A percentile compares a stretch with the other conserved stretches of the same genome.
These are phyloP conservation scores for Termitomyces sp. DNA, from an alignment of 768 basidiomycete species.

Conservation along the genomic window DNA sequence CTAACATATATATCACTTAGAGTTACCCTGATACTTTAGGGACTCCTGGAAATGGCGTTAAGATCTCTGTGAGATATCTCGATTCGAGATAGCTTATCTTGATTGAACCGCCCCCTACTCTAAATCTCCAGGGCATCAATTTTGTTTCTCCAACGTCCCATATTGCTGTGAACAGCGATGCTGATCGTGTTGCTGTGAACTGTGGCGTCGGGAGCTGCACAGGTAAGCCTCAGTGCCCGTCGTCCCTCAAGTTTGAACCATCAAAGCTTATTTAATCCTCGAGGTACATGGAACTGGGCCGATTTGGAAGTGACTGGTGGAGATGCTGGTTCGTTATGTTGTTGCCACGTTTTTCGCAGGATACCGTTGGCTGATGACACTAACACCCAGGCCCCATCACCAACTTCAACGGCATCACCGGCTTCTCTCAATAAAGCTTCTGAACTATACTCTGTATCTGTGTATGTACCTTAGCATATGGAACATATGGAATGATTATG, in stretches of 20 bases:
- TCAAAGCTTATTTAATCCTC: neutral
- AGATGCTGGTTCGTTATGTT: constrained; percentile 20
- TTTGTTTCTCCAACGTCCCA: constrained; percentile 38
- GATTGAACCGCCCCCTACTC: neutral
- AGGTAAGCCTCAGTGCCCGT: constrained; percentile 23
- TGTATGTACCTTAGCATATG: neutral
- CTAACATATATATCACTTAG: constrained; percentile 20
- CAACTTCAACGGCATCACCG: constrained; percentile 27
- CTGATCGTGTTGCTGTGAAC: constrained; percentile 45
- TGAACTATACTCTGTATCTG: neutral
- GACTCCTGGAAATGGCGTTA: constrained; percentile 51
- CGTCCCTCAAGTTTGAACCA: neutral
- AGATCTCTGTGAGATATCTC: constrained; percentile 42
- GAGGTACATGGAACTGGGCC: constrained; percentile 50
- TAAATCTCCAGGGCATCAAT: constrained; percentile 36
- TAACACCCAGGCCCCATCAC: constrained; percentile 29
- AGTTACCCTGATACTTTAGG: constrained; percentile 53
- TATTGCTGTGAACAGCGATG: constrained; percentile 37
- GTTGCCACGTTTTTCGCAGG: neutral
- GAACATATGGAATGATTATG: neutral
- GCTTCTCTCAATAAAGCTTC: constrained; percentile 20
- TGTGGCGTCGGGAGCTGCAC: constrained; percentile 49
- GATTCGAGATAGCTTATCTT: neutral
- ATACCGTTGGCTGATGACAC: neutral
- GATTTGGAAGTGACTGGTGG: constrained; percentile 41